Evolutionary conservation across 2,329 filamentous ascomycete genomes (phyloP).

Genomic region (Mycosphaerella sp.): DNA sequence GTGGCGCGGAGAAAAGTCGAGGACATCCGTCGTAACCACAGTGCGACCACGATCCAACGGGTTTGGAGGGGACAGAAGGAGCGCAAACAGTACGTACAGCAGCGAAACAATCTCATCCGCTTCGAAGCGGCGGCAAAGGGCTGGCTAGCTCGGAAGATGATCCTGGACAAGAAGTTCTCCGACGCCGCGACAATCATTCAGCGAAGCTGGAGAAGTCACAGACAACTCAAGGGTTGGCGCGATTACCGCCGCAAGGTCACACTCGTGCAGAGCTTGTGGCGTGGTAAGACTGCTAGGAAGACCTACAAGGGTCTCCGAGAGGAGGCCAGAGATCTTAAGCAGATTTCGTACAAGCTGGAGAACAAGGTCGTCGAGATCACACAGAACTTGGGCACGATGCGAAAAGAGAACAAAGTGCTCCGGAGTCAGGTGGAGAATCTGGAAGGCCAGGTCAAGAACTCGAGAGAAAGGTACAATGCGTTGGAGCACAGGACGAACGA

Average conservation of each 20-base stretch:
- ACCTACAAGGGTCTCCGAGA: constrained; percentile 88
- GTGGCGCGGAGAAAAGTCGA: constrained; percentile 71
- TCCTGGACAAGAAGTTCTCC: constrained; percentile 87
- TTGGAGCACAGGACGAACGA: constrained; percentile 88
- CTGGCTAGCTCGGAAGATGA: constrained; percentile 80
- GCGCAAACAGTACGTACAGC: constrained; percentile 68
- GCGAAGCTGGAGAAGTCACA: constrained; percentile 77
- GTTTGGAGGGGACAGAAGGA: constrained; percentile 93
- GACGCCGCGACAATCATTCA: constrained; percentile 90
- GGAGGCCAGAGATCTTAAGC: constrained; percentile 95
- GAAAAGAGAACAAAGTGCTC: constrained; percentile 87
- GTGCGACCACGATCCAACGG: constrained; percentile 89
- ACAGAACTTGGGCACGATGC: constrained; percentile 84
- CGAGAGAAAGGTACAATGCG: constrained; percentile 86
- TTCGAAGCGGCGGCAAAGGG: constrained; percentile 90
- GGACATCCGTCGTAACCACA: constrained; percentile 74
- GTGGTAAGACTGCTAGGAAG: constrained; percentile 71
- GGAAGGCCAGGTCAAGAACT: constrained; percentile 91
- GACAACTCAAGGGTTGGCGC: constrained; percentile 73
- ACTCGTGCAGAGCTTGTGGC: constrained; percentile 87
- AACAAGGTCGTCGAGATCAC: constrained; percentile 99
- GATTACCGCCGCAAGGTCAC: constrained; percentile 84
- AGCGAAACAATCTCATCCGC: constrained; percentile 76
- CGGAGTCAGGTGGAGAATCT: constrained; percentile 89
- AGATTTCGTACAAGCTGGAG: constrained; percentile 98